These are phyloP conservation scores for Leishmania arabica DNA, from an alignment of 208 protist genomes.

Conservation along the genomic window DNA sequence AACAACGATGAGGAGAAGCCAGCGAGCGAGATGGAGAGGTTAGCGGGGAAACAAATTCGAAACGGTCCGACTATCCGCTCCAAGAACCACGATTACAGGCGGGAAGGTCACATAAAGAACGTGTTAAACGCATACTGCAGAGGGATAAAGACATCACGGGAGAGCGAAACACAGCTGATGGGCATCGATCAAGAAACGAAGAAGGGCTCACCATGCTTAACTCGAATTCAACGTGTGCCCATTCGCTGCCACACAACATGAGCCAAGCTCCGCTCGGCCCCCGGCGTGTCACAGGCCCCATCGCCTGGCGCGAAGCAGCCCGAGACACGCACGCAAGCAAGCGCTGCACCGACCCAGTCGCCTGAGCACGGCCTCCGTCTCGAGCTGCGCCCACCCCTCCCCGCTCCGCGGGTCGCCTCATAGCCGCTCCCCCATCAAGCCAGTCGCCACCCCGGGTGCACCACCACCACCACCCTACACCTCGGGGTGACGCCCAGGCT, in stretches of 20 bases:
- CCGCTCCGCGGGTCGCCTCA: background rate
- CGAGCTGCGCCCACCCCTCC: background rate
- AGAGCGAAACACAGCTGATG: background rate
- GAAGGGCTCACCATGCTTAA: too few relatives aligned
- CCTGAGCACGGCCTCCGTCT: background rate
- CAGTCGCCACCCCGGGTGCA: background rate
- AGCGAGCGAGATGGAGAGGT: background rate
- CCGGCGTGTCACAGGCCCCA: background rate
- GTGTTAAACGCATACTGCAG: background rate
- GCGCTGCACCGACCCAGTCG: background rate
- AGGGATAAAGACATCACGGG: background rate
- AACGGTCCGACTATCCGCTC: background rate
- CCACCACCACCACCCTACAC: background rate
- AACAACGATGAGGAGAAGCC: background rate
- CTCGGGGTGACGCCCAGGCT: background rate
- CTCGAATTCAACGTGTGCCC: background rate
- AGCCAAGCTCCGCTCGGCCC: background rate
- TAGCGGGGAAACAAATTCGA: background rate
- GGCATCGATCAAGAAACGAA: too few relatives aligned
- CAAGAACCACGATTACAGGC: background rate
- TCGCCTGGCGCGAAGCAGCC: background rate
- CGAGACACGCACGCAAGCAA: background rate
- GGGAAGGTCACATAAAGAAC: background rate
- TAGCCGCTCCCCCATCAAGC: background rate
- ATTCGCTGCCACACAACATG: background rate